phyloP scores from a whole-genome alignment of 2,329 filamentous ascomycete genomes.

The Diaporthe caulivora region DNA sequence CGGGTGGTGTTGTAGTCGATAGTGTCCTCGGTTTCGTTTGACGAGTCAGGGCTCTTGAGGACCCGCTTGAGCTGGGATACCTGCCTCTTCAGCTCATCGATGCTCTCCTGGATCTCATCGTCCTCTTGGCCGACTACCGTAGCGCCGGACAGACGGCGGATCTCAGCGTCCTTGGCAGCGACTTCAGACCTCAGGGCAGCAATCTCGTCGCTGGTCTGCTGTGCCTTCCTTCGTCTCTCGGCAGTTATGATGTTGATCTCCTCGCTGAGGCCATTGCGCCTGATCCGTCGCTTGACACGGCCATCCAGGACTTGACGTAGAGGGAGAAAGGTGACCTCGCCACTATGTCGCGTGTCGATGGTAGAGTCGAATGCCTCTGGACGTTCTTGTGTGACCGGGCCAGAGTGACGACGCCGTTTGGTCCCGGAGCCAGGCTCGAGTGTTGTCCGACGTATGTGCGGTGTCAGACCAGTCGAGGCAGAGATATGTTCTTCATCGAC shows the following conservation, averaged over 20 bases:
- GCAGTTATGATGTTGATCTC: conserved; percentile 66
- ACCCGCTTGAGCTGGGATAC: conserved; percentile 29
- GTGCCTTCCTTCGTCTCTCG: conserved; percentile 57
- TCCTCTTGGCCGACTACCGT: conserved; percentile 24
- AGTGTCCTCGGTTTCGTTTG: conserved; percentile 16
- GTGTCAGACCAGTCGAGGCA: conserved; percentile 67
- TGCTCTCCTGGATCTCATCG: conserved; percentile 18
- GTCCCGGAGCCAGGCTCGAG: conserved; percentile 48
- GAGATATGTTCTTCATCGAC: conserved; percentile 39
- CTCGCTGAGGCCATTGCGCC: conserved; percentile 68
- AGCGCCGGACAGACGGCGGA: conserved; percentile 60
- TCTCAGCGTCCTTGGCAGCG: conserved; percentile 63
- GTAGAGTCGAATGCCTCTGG: conserved; percentile 34
- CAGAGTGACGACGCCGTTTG: conserved; percentile 61
- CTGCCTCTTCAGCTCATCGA: conserved; percentile 36
- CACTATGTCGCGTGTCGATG: conserved; percentile 46
- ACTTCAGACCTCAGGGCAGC: conserved; percentile 62
- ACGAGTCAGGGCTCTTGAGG: conserved; percentile 35
- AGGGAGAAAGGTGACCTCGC: conserved; percentile 59
- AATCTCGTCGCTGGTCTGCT: conserved; percentile 60
- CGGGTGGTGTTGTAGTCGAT: conserved; percentile 47
- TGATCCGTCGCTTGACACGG: conserved; percentile 67
- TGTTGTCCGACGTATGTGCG: conserved; percentile 66
- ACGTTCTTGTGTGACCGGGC: conserved; percentile 48
- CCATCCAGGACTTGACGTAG: conserved; percentile 69